Conservation (phyloP, 805 yeast species). For the Sungouiozyma intestinalis region DNA sequence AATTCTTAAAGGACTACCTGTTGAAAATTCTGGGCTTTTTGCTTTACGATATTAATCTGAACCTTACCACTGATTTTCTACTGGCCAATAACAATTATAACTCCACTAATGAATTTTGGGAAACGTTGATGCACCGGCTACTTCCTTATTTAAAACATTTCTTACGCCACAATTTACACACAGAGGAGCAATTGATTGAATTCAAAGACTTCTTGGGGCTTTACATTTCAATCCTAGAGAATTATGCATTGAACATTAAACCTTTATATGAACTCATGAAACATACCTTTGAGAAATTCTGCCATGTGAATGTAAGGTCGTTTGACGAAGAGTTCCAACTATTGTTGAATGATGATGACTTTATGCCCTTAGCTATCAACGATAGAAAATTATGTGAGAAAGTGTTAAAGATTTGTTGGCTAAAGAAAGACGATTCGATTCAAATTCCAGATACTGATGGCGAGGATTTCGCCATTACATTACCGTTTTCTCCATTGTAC, state of each 20-base stretch:
- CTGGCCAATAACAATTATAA: constrained; percentile 49
- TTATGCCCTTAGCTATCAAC: constrained; percentile 73
- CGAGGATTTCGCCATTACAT: constrained; percentile 43
- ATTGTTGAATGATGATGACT: constrained; percentile 67
- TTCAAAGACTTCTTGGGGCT: constrained; percentile 58
- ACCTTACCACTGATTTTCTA: constrained; percentile 50
- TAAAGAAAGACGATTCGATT: constrained; percentile 36
- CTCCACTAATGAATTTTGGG: constrained; percentile 62
- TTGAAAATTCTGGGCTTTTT: constrained; percentile 65
- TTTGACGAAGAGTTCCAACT: constrained; percentile 53
- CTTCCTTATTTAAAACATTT: constrained; percentile 46
- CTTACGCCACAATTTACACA: constrained; percentile 33
- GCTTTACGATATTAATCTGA: constrained; percentile 60
- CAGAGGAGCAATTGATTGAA: constrained; percentile 37
- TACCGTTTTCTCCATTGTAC: constrained; percentile 84
- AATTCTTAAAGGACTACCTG: constrained; percentile 41
- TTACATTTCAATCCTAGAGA: constrained; percentile 67
- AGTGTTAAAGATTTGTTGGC: constrained; percentile 61
- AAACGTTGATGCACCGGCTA: constrained; percentile 48
- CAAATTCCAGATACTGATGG: constrained; percentile 2
- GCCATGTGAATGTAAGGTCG: constrained; percentile 42
- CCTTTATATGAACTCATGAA: constrained; percentile 55
- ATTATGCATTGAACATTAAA: constrained; percentile 48
- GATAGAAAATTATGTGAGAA: constrained; percentile 49
- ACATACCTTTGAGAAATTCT: constrained; percentile 47